These are phyloP conservation scores for Tirmania nivea DNA, from an alignment of 495 filamentous ascomycete species.

Conservation along the genomic window DNA sequence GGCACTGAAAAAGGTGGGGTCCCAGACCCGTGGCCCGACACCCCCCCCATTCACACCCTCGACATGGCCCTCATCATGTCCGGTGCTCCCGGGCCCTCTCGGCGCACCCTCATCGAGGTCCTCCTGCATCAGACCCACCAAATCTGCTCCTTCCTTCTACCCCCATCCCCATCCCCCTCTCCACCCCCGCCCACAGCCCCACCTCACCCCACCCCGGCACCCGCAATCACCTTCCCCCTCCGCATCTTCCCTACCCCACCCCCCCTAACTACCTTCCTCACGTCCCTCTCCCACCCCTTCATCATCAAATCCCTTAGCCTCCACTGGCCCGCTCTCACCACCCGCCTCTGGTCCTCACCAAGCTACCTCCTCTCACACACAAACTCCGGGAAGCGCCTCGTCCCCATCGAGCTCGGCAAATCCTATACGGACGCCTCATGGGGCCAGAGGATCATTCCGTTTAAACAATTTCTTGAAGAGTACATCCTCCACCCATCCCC, in stretches of 20 bases:
- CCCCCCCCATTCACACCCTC: conserved; percentile 37
- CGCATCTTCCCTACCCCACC: conserved; percentile 19
- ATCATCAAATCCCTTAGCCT: conserved; percentile 42
- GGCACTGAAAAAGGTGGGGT: conserved; percentile 17
- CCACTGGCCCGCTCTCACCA: conserved; percentile 61
- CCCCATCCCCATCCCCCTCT: not conserved
- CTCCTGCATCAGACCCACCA: conserved; percentile 19
- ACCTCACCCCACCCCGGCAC: conserved; percentile 16
- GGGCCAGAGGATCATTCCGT: conserved; percentile 64
- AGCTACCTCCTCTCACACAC: conserved; percentile 58
- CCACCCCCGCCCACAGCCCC: not conserved
- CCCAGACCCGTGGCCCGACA: conserved; percentile 4
- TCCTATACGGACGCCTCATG: conserved; percentile 74
- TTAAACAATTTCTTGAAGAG: conserved; percentile 42
- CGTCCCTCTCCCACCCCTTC: conserved; percentile 32
- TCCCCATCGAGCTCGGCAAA: conserved; percentile 76
- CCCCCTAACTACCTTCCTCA: conserved; percentile 42
- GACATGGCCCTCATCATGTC: conserved; percentile 70
- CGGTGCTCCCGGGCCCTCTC: conserved; percentile 34
- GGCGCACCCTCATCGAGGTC: conserved; percentile 35
- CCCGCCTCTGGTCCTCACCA: conserved; percentile 45
- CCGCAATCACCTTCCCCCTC: conserved; percentile 23
- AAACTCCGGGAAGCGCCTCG: conserved; percentile 50
- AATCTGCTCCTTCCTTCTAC: not conserved
- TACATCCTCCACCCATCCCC: conserved; percentile 4